Evolutionary conservation across 805 yeast genomes (phyloP).

Genomic region (Saturnispora quitensis): DNA sequence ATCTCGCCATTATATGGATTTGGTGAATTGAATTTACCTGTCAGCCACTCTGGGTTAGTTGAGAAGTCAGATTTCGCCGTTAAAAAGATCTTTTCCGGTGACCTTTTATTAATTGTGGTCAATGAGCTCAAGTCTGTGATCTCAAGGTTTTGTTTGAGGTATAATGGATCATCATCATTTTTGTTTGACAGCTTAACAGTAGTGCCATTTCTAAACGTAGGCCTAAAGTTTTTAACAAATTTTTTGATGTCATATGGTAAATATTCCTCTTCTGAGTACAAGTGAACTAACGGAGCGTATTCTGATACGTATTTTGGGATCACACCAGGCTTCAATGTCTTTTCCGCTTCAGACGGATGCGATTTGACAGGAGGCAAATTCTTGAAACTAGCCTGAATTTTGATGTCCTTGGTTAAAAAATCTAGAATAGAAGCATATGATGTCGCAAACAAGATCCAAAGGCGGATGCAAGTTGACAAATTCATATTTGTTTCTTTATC

Average conservation of each 20-base stretch:
- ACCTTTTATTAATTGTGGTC: conserved; percentile 17
- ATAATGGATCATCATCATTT: conserved; percentile 10
- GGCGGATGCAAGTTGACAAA: background rate
- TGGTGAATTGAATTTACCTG: conserved; percentile 64
- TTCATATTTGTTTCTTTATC: conserved; percentile 6
- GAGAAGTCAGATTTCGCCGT: conserved; percentile 66
- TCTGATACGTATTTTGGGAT: conserved; percentile 58
- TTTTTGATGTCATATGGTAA: conserved; percentile 73
- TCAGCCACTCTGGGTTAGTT: conserved; percentile 72
- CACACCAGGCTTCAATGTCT: conserved; percentile 40
- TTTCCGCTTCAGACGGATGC: conserved; percentile 27
- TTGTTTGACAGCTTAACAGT: conserved; percentile 22
- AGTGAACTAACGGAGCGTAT: conserved; percentile 68
- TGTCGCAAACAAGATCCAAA: background rate
- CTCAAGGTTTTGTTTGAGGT: conserved; percentile 14
- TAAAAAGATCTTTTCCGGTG: conserved; percentile 38
- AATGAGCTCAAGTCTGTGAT: conserved; percentile 30
- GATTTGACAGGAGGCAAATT: conserved; percentile 30
- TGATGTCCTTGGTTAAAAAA: background rate
- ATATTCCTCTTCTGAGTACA: conserved; percentile 83
- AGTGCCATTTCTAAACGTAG: conserved; percentile 44
- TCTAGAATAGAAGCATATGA: background rate
- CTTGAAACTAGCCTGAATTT: conserved; percentile 11
- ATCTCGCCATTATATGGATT: conserved; percentile 63
- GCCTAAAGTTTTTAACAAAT: conserved; percentile 57